Evolutionary conservation across 1,139 yeast species (phyloP), one percentile per base, ranked within the genome.

Genomic region (Ogataea hybrid): DNA sequence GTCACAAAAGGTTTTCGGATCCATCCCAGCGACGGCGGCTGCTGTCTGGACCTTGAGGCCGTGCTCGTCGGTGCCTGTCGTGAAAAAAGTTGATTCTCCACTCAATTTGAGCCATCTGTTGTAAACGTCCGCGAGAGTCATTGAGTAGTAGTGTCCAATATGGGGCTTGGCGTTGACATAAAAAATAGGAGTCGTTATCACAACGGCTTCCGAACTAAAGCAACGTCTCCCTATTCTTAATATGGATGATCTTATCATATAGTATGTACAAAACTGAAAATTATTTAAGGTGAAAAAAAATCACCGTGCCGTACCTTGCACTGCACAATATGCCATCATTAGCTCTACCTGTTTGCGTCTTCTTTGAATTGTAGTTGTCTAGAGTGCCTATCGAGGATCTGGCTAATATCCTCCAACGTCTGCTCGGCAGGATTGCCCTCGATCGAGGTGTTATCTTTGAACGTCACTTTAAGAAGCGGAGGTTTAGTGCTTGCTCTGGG

Each of bases 11-110:
- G 61, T 59, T 54, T 82, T 73, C 0, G 97, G 92, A 7, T 65
- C 65, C 8, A 64, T 57, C 5, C 69, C 69, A 16, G 73, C 74
- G 43, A 73, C 76, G 2, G 82, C 82, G 0, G 89, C 88, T 0
- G 84, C 82, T 38, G 75, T 73, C 51, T 88, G 95, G 28, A 92
- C 90, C 67, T 92, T 92, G 48, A 89, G 67, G 0, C 99, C 99
- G 62, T 92, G 98, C 63, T 92, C 99, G 61, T 92, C 99, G 0
- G 97, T 90, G 1, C 99, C 99, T 0, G 98, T 92, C 9, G 87
- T 75, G 58, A 90, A 73, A 47, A 69, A 76, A 0, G 86, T 65
- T 0, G 75, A 70, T 12, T 67, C 55, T 6, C 73, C 64, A 35
- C 65, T 68, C 34, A 81, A 63, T 18, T 56, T 57, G 35, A 76